Conservation (phyloP, 2,329 filamentous ascomycete genomes). For the Botrytis fragariae region DNA sequence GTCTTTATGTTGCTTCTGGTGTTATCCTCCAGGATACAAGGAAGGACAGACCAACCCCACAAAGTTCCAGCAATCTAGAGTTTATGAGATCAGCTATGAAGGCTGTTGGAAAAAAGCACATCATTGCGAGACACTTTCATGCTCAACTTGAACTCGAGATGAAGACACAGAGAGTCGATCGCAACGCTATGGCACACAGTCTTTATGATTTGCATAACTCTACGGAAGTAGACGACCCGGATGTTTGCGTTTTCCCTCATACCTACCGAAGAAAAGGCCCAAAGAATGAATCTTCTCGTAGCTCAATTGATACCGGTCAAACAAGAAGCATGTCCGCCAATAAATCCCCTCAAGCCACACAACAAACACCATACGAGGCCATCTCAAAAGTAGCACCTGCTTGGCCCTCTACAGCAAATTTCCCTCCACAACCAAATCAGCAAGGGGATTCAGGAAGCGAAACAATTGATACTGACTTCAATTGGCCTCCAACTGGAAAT, state of each 20-base stretch:
- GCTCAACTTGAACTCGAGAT: slow-evolving; percentile 82
- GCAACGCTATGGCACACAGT: background rate
- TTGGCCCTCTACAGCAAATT: background rate
- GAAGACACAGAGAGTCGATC: slow-evolving; percentile 42
- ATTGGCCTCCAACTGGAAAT: slow-evolving; percentile 10
- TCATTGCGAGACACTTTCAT: slow-evolving; percentile 79
- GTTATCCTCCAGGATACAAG: slow-evolving; percentile 80
- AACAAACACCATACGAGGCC: background rate
- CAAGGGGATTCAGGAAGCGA: slow-evolving; percentile 3
- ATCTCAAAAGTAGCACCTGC: background rate
- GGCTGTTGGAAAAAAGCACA: slow-evolving; percentile 68
- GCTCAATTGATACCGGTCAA: slow-evolving; percentile 1
- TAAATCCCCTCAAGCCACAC: background rate
- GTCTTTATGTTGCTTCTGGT: slow-evolving; percentile 78
- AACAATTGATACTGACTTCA: slow-evolving; percentile 17
- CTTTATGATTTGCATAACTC: background rate
- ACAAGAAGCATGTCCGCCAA: background rate
- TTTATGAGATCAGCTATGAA: slow-evolving; percentile 79
- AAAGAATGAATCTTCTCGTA: background rate
- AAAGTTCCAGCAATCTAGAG: slow-evolving; percentile 55
- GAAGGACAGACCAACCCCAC: slow-evolving; percentile 23
- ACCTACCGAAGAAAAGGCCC: background rate
- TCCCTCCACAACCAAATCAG: background rate
- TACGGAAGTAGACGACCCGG: background rate
- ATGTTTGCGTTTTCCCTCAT: background rate